A percentile compares a stretch with the other conserved stretches of the same genome.
Evolutionary conservation across 208 protist species (phyloP).

Genomic region (Leishmania arabica): DNA sequence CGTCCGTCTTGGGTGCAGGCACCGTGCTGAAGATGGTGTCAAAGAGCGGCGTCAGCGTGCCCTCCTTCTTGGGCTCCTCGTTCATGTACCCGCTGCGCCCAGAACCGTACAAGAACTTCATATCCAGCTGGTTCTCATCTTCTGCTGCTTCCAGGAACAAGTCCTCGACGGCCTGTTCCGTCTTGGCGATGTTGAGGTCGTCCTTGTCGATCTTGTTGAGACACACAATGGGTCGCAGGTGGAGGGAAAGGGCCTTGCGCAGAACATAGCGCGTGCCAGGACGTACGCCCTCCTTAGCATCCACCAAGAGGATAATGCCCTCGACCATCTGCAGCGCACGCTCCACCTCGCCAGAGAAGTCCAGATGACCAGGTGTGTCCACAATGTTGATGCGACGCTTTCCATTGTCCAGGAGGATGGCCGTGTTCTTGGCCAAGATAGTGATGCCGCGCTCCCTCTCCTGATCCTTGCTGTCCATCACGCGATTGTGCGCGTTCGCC

Average conservation of each 20-base stretch:
- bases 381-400: slow-evolving; percentile 96
- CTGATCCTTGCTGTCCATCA: slow-evolving; percentile 97
- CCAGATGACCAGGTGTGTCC: slow-evolving; percentile 97
- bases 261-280: slow-evolving; percentile 98
- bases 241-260: slow-evolving; percentile 94
- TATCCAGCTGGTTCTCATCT: slow-evolving; percentile 95
- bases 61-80: slow-evolving; percentile 62
- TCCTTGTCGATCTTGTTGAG: slow-evolving; percentile 98
- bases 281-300: slow-evolving; percentile 96
- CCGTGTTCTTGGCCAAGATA: slow-evolving; percentile 97
- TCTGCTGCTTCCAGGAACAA: slow-evolving; percentile 95
- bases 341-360: slow-evolving; percentile 98
- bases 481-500: slow-evolving; percentile 85
- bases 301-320: slow-evolving; percentile 95
- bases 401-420: slow-evolving; percentile 73
- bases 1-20: slow-evolving; percentile 59
- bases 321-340: slow-evolving; percentile 97
- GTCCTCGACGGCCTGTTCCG: slow-evolving; percentile 95
- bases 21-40: slow-evolving; percentile 93
- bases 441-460: slow-evolving; percentile 98
- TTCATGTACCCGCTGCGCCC: slow-evolving; percentile 94
- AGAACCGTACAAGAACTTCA: slow-evolving; percentile 95
- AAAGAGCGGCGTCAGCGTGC: slow-evolving; percentile 92
- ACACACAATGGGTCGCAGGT: slow-evolving; percentile 96
- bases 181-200: slow-evolving; percentile 87